These are phyloP conservation scores for Rhodotorula graminis DNA, from an alignment of 768 basidiomycete species.

Conservation along the genomic window DNA sequence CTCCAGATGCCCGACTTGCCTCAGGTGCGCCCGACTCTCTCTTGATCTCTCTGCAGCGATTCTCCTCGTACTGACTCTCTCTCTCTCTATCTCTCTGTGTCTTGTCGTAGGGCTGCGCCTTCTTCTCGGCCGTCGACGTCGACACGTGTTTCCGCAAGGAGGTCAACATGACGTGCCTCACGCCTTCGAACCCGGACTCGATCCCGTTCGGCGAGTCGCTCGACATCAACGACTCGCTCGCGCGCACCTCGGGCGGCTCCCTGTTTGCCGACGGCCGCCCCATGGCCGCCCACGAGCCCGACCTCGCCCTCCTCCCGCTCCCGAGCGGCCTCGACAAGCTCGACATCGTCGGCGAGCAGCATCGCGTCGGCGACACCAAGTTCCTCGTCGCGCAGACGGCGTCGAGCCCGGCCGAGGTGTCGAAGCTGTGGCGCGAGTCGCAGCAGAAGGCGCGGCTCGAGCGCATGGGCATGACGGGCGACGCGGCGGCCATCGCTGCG, in stretches of 20 bases:
- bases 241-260: constrained; percentile 20
- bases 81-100: too few species aligned
- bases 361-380: constrained; percentile 63
- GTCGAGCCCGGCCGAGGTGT: constrained; percentile 65
- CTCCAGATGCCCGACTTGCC: constrained; percentile 96
- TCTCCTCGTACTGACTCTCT: not conserved
- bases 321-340: constrained; percentile 46
- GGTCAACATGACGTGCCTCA: constrained; percentile 90
- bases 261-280: constrained; percentile 54
- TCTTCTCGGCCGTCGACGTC: constrained; percentile 94
- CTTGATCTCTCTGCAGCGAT: not conserved
- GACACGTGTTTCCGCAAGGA: constrained; percentile 89
- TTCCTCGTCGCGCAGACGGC: constrained; percentile 77
- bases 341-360: constrained; percentile 56
- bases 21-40: constrained; percentile 56
- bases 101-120: constrained; percentile 57
- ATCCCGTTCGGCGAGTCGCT: constrained; percentile 85
- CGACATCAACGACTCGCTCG: constrained; percentile 53
- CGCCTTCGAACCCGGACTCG: constrained; percentile 77
- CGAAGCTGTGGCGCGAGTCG: constrained; percentile 50
- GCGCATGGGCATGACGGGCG: not conserved
- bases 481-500: not conserved
- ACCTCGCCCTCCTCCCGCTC: constrained; percentile 8
- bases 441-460: not conserved
- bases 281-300: constrained; percentile 51